phyloP scores from a whole-genome alignment of 345 rosid species.

The Pistacia vera region DNA sequence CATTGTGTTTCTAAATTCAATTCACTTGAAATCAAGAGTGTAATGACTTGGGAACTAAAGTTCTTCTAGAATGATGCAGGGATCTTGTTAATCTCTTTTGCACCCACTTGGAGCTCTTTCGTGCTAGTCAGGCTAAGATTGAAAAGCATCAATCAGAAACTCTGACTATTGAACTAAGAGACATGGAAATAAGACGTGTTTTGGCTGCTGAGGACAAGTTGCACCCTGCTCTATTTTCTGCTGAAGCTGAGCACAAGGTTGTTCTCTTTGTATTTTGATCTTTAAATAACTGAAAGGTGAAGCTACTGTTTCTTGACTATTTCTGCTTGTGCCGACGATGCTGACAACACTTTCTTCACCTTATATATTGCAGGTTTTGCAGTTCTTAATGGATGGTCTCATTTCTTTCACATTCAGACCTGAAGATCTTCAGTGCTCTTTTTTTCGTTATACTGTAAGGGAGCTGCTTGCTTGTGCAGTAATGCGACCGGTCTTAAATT shows the following conservation, averaged over 20 bases:
- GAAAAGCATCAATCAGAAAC: conserved; percentile 47
- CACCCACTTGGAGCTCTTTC: conserved; percentile 83
- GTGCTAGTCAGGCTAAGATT: conserved; percentile 70
- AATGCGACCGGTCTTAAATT: conserved; percentile 85
- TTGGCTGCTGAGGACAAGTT: conserved; percentile 79
- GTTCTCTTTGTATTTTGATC: conserved; percentile 22
- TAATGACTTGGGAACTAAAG: conserved; percentile 33
- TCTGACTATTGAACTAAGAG: conserved; percentile 61
- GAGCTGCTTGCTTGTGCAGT: conserved; percentile 98
- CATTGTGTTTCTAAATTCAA: conserved; percentile 14
- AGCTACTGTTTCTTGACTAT: conserved; percentile 13
- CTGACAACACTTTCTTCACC: conserved; percentile 16
- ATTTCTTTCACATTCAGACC: conserved; percentile 76
- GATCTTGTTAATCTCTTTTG: conserved; percentile 78
- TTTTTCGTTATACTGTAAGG: conserved; percentile 74
- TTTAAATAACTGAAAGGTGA: not conserved
- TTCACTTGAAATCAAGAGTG: conserved; percentile 1
- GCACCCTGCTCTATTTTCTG: conserved; percentile 94
- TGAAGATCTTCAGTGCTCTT: conserved; percentile 84
- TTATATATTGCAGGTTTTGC: conserved; percentile 70
- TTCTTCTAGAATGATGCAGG: conserved; percentile 56
- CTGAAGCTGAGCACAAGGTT: conserved; percentile 97
- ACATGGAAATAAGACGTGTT: conserved; percentile 61
- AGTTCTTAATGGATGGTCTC: conserved; percentile 85
- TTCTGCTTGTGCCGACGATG: conserved; percentile 1